Conservation (phyloP, 257 asterid genomes). For the Cruciata laevipes region DNA sequence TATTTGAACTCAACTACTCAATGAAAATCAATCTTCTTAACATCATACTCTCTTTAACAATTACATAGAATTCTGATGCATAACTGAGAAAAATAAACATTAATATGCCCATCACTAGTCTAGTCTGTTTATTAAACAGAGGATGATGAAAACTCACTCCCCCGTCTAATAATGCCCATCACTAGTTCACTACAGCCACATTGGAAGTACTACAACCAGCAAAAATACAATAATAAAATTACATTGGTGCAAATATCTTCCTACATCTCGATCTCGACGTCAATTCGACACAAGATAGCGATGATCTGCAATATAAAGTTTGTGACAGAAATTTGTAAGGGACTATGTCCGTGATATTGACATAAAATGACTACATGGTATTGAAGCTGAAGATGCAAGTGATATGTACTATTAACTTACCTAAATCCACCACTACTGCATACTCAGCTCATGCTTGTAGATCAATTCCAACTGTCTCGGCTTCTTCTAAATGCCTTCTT, state of each 20-base stretch:
- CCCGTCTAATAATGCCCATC: neutral
- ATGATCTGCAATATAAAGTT: neutral
- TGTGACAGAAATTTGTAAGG: conserved; percentile 8
- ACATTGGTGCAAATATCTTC: neutral
- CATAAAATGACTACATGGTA: neutral
- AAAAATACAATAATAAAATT: neutral
- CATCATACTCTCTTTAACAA: too few relatives aligned
- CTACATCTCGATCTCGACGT: neutral
- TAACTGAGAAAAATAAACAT: too few relatives aligned
- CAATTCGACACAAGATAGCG: neutral
- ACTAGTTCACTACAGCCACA: neutral
- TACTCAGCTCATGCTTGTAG: conserved; percentile 1
- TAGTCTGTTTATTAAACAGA: too few relatives aligned
- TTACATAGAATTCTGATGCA: too few relatives aligned
- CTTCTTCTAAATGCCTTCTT: conserved; percentile 63
- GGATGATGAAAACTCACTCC: neutral
- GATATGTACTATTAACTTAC: neutral
- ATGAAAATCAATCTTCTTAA: too few relatives aligned
- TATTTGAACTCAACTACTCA: too few relatives aligned
- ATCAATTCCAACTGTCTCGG: conserved; percentile 58
- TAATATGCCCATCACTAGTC: too few relatives aligned
- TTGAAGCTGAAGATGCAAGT: conserved; percentile 11
- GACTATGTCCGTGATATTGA: neutral
- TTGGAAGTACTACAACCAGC: neutral
- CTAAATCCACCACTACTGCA: conserved; percentile 2